Conservation (phyloP, 2,329 filamentous ascomycete species). For the Fusarium sp. region DNA sequence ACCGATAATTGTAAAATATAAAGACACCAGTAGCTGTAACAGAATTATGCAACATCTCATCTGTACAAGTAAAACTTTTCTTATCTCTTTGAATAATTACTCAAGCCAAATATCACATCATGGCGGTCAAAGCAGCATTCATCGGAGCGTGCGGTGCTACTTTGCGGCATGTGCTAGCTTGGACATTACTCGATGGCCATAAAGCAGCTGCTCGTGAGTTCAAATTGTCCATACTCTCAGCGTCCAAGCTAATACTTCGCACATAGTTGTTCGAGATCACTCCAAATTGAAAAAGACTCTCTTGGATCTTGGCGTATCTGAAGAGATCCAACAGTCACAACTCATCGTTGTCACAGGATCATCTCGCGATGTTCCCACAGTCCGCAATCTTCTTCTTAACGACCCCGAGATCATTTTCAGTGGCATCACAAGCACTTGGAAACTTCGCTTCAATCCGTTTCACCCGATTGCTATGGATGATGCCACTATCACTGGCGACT, state of each 20-base stretch:
- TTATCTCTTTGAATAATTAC: too few species aligned
- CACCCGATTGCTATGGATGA: neutral
- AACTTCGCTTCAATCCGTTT: neutral
- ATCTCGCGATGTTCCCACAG: neutral
- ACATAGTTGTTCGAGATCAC: neutral
- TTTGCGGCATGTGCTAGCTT: neutral
- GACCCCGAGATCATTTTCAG: neutral
- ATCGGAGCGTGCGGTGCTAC: neutral
- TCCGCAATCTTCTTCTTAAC: neutral
- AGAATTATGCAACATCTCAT: accelerated
- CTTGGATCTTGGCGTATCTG: neutral
- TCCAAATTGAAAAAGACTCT: neutral
- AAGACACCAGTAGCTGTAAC: accelerated
- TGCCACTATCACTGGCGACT: neutral
- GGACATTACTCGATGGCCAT: neutral
- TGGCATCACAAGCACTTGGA: neutral
- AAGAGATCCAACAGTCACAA: neutral
- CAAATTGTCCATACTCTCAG: accelerated
- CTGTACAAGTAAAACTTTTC: neutral
- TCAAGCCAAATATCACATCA: neutral
- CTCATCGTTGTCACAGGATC: neutral
- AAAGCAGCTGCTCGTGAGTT: neutral
- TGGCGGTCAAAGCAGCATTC: neutral
- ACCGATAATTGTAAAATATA: neutral
- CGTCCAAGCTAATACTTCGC: neutral